A percentile compares a stretch with the other conserved stretches of the same genome.
Evolutionary conservation across 768 basidiomycete species (phyloP).

Genomic region (Hericium rajendrae): DNA sequence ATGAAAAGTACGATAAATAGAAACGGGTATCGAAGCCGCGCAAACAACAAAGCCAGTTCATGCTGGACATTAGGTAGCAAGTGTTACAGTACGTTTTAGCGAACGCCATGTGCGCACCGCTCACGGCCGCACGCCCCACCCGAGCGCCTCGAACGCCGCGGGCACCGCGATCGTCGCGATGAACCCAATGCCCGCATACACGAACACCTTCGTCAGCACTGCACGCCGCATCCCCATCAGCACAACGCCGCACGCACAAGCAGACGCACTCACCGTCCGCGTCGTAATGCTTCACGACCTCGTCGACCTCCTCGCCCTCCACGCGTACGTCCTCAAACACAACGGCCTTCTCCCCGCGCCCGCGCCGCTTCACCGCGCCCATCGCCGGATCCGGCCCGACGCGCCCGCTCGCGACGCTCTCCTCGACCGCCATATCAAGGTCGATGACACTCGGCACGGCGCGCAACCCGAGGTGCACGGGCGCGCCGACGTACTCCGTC

Average conservation of each 20-base stretch:
- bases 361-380: constrained; percentile 17
- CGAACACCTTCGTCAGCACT: constrained; percentile 87
- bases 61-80: too few species aligned
- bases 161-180: constrained; percentile 56
- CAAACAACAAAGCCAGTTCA: too few species aligned
- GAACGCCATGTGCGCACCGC: too few species aligned
- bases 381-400: constrained; percentile 34
- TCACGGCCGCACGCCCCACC: constrained; percentile 43
- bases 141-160: constrained; percentile 54
- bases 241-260: constrained; percentile 2
- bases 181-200: constrained; percentile 80
- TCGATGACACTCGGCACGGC: constrained; percentile 85
- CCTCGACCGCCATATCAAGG: constrained; percentile 29
- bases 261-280: constrained; percentile 56
- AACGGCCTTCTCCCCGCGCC: constrained; percentile 9
- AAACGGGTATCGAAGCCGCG: too few species aligned
- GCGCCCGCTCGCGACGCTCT: constrained; percentile 24
- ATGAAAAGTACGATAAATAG: too few species aligned
- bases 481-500: constrained; percentile 73
- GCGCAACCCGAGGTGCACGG: constrained; percentile 45
- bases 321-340: constrained; percentile 1
- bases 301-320: constrained; percentile 19
- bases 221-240: background rate
- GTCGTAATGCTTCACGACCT: constrained; percentile 67
- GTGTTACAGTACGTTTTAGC: too few species aligned